phyloP scores from a whole-genome alignment of 176 grass and related monocot genomes.

The Luzula sylvatica region DNA sequence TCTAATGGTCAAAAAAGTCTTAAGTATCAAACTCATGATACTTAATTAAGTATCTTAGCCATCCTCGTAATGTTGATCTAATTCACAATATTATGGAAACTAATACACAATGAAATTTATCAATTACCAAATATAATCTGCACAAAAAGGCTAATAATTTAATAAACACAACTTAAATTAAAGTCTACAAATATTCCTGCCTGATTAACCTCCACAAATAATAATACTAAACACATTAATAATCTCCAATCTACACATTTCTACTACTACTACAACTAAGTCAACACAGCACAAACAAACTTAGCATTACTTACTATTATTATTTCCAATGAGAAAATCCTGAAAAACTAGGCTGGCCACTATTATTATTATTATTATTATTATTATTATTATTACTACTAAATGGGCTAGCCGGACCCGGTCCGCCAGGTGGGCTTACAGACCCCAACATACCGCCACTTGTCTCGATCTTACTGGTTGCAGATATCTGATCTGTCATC shows the following conservation, averaged over 20 bases:
- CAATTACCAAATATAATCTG: too few species aligned
- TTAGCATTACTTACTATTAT: not conserved
- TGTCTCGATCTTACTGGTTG: slow-evolving; percentile 23
- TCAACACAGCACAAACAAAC: not conserved
- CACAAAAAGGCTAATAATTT: too few species aligned
- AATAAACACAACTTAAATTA: too few species aligned
- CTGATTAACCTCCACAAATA: too few species aligned
- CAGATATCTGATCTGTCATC: slow-evolving; percentile 19
- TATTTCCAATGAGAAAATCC: slow-evolving; percentile 89
- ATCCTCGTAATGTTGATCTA: too few species aligned
- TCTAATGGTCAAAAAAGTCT: too few species aligned
- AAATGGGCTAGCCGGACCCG: slow-evolving; percentile 57
- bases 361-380: slow-evolving; percentile 53
- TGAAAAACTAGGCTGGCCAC: slow-evolving; percentile 48
- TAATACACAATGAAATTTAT: too few species aligned
- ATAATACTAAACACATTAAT: too few species aligned
- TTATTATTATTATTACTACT: slow-evolving; percentile 43
- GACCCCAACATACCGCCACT: slow-evolving; percentile 13
- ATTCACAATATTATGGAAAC: too few species aligned
- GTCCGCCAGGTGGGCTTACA: slow-evolving; percentile 50
- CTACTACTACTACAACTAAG: slow-evolving; percentile 6
- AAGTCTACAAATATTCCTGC: too few species aligned
- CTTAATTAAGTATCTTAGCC: too few species aligned
- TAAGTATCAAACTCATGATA: too few species aligned
- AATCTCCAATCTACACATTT: not conserved